These are phyloP conservation scores for Fraxinus greggii DNA, from an alignment of 305 asterid species.

Conservation along the genomic window DNA sequence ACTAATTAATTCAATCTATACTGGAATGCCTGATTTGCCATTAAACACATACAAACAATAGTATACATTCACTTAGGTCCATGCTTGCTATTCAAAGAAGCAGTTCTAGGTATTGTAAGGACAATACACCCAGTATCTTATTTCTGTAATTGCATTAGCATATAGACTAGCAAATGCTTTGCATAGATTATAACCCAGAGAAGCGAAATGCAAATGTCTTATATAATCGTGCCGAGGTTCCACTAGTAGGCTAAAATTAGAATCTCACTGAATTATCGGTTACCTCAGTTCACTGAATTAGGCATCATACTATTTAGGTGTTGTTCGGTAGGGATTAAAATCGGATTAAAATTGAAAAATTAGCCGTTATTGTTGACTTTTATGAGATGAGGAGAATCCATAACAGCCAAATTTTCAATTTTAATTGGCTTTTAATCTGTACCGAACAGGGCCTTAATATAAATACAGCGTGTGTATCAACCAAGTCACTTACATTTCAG, in stretches of 20 bases:
- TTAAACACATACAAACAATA: neutral
- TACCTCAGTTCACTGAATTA: neutral
- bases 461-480: neutral
- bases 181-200: neutral
- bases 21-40: neutral
- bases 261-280: neutral
- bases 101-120: neutral
- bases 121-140: neutral
- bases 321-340: no score
- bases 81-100: neutral
- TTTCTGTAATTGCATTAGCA: neutral
- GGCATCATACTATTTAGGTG: neutral
- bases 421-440: no score
- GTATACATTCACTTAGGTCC: neutral
- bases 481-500: neutral
- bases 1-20: neutral
- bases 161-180: neutral
- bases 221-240: neutral
- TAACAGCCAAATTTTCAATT: no score
- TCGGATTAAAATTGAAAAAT: no score
- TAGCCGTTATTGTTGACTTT: no score
- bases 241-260: neutral
- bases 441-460: no score
- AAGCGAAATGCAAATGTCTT: neutral
- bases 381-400: no score